These are phyloP conservation scores for Cyanodermella asteris DNA, from an alignment of 2,329 filamentous ascomycete species.

Conservation along the genomic window DNA sequence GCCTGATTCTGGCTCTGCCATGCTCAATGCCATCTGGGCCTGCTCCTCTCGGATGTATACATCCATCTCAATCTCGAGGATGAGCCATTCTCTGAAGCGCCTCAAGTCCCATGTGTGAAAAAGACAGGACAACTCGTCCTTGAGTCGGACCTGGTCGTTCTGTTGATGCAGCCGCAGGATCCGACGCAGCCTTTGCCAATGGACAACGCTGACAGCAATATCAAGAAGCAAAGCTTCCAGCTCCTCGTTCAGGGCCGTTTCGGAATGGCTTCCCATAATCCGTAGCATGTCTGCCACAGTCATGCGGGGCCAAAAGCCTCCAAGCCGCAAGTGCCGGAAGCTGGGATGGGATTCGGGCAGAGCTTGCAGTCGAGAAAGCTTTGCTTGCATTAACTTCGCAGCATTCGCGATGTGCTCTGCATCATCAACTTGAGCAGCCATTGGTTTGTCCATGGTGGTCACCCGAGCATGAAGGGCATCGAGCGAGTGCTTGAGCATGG, in stretches of 20 bases:
- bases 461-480: too few species aligned
- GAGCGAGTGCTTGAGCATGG: too few species aligned
- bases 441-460: too few species aligned
- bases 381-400: too few species aligned
- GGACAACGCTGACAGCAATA: neutral
- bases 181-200: conserved; percentile 2
- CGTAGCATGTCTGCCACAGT: too few species aligned
- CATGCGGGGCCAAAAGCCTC: too few species aligned
- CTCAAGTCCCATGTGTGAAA: too few species aligned
- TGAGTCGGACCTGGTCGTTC: conserved; percentile 36
- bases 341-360: too few species aligned
- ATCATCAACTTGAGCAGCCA: too few species aligned
- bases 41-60: conserved; percentile 40
- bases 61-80: conserved; percentile 42
- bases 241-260: neutral
- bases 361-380: too few species aligned
- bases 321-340: too few species aligned
- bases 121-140: conserved; percentile 25
- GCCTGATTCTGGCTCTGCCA: conserved; percentile 19
- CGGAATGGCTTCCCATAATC: neutral
- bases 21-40: conserved; percentile 32
- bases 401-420: too few species aligned
- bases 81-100: conserved; percentile 41
- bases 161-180: conserved; percentile 11
- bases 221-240: conserved; percentile 1